Percentiles rank a stretch among this genome's conserved stretches.
Conservation (phyloP, 2,329 filamentous ascomycete genomes). For the Claviceps humidiphila region DNA sequence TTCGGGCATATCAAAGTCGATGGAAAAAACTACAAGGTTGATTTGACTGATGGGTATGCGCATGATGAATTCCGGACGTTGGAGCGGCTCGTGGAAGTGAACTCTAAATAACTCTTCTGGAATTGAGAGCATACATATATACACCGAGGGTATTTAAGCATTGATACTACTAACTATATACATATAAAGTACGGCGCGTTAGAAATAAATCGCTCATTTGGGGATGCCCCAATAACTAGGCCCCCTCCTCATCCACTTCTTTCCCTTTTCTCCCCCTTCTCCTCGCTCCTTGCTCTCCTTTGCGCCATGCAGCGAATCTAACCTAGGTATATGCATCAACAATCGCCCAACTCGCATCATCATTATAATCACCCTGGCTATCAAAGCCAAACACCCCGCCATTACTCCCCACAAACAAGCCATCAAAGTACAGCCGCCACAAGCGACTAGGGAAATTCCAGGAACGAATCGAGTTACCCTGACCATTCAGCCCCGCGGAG, state of each 20-base stretch:
- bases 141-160: too few relatives aligned
- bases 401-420: not conserved
- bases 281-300: too few relatives aligned
- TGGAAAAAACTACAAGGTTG: conserved; percentile 40
- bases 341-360: conserved; percentile 1
- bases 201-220: too few relatives aligned
- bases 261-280: too few relatives aligned
- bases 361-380: not conserved
- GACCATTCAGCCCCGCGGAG: conserved; percentile 34
- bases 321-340: not conserved
- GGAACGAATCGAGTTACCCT: conserved; percentile 37
- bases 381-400: not conserved
- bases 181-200: too few relatives aligned
- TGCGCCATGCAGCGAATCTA: not conserved
- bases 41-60: conserved; percentile 42
- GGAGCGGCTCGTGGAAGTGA: conserved; percentile 34
- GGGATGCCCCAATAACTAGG: too few relatives aligned
- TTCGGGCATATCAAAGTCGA: conserved; percentile 38
- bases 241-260: too few relatives aligned
- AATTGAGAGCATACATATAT: not conserved
- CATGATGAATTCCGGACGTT: conserved; percentile 45
- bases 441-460: conserved; percentile 49
- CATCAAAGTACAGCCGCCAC: conserved; percentile 35
- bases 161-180: too few relatives aligned
- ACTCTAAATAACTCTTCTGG: not conserved